Percentiles rank a stretch among this genome's conserved stretches.
phyloP scores from a whole-genome alignment of 179 eudicot genomes.

The Silene vulgaris region DNA sequence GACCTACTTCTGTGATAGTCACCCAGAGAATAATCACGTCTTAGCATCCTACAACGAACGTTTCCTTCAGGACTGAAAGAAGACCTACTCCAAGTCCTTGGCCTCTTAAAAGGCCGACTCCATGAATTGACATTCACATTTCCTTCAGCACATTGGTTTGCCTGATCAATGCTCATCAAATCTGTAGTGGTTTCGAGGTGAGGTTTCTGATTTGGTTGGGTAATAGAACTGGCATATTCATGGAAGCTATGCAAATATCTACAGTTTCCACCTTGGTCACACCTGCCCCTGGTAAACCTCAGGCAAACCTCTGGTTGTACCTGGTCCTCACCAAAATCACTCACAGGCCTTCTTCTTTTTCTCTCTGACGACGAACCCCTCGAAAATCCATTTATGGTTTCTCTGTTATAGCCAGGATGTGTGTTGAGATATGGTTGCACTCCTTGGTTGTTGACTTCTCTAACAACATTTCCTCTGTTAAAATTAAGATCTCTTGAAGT shows the following conservation, averaged over 20 bases:
- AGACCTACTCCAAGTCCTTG: constrained; percentile 21
- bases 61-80: constrained; percentile 15
- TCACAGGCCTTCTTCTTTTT: constrained; percentile 51
- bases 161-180: constrained; percentile 26
- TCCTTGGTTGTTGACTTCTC: constrained; percentile 14
- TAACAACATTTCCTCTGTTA: constrained; percentile 21
- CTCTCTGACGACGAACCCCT: constrained; percentile 26
- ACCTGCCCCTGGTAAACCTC: constrained; percentile 63
- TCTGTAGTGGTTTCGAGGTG: constrained; percentile 27
- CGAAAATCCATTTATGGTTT: constrained; percentile 4
- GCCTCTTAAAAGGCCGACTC: constrained; percentile 27
- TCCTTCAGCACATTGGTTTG: constrained; percentile 17
- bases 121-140: constrained; percentile 23
- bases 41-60: constrained; percentile 10
- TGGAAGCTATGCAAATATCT: constrained; percentile 56
- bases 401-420: constrained; percentile 12
- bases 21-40: constrained; percentile 17
- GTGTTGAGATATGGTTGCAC: constrained; percentile 8
- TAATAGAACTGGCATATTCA: constrained; percentile 43
- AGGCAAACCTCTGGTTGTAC: constrained; percentile 43
- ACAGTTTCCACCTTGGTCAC: constrained; percentile 71
- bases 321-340: constrained; percentile 19
- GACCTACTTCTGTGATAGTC: constrained; percentile 15
- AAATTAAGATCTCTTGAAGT: constrained; percentile 30
- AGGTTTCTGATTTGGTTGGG: constrained; percentile 39